A percentile compares a stretch with the other conserved stretches of the same genome.
Conservation (phyloP, 441 rosid species). For the Macaranga tanarius region DNA sequence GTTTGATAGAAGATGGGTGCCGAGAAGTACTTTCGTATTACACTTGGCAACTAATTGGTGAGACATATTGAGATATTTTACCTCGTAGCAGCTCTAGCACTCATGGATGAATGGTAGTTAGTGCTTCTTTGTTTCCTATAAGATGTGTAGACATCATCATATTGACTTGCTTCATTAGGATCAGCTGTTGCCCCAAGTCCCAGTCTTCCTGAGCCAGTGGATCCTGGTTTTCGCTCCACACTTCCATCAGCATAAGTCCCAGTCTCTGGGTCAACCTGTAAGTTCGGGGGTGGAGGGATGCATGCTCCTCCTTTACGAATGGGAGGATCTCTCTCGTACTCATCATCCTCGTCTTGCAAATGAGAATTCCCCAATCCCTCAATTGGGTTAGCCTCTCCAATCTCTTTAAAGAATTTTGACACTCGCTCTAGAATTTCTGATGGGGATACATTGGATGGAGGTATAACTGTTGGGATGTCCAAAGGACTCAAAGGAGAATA, state of each 20-base stretch:
- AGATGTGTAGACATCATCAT: conserved; percentile 90
- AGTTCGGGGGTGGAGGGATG: conserved; percentile 91
- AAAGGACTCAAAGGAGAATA: conserved; percentile 92
- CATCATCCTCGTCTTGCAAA: conserved; percentile 68
- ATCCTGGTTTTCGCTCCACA: conserved; percentile 63
- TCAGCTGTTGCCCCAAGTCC: conserved; percentile 92
- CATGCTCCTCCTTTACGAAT: conserved; percentile 92
- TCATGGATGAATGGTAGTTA: conserved; percentile 85
- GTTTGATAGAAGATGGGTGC: not conserved
- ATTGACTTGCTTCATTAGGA: conserved; percentile 90
- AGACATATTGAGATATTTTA: conserved; percentile 18
- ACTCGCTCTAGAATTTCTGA: conserved; percentile 80
- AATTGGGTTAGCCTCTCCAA: conserved; percentile 90
- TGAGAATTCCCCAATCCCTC: conserved; percentile 77
- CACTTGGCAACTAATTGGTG: not conserved
- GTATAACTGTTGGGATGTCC: conserved; percentile 90
- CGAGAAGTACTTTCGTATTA: not conserved
- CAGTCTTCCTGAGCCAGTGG: conserved; percentile 69
- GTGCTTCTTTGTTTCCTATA: conserved; percentile 96
- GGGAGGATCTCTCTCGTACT: conserved; percentile 64
- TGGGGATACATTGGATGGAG: conserved; percentile 75
- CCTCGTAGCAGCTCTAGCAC: conserved; percentile 75
- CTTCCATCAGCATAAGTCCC: conserved; percentile 85
- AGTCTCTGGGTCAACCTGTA: conserved; percentile 86
- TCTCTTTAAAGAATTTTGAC: conserved; percentile 85